These are phyloP conservation scores for Amanita thiersii DNA, from an alignment of 768 basidiomycete species.

Conservation along the genomic window DNA sequence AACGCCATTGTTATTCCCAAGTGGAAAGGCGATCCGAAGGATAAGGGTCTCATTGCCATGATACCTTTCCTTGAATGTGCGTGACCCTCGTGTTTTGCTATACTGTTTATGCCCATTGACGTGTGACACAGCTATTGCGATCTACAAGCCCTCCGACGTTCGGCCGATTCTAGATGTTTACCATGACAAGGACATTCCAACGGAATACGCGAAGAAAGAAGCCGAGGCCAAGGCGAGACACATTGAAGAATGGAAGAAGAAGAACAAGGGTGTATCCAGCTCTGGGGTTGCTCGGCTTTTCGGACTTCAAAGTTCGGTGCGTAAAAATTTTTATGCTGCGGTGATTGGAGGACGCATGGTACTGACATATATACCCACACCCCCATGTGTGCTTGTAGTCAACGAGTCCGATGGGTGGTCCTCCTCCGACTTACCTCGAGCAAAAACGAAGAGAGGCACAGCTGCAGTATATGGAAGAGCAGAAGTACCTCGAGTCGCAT, in stretches of 20 bases:
- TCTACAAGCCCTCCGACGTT: conserved; percentile 83
- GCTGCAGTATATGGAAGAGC: conserved; percentile 38
- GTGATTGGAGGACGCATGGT: background rate
- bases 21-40: conserved; percentile 76
- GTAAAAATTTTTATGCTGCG: conserved; percentile 5
- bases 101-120: background rate
- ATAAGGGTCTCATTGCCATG: conserved; percentile 74
- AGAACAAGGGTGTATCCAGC: conserved; percentile 22
- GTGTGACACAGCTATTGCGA: conserved; percentile 66
- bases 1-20: conserved; percentile 79
- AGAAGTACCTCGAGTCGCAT: conserved; percentile 38
- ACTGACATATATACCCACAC: conserved; percentile 3
- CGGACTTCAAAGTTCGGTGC: conserved; percentile 24
- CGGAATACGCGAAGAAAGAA: conserved; percentile 87
- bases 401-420: conserved; percentile 17
- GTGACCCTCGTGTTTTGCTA: conserved; percentile 17
- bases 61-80: conserved; percentile 95
- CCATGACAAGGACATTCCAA: conserved; percentile 77
- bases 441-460: conserved; percentile 45
- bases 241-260: conserved; percentile 73
- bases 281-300: conserved; percentile 31
- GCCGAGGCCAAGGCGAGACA: conserved; percentile 71
- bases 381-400: conserved; percentile 9
- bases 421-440: conserved; percentile 46
- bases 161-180: conserved; percentile 83